Evolutionary conservation across 805 yeast species (phyloP).

Genomic region (Nakazawaea molendinolei): DNA sequence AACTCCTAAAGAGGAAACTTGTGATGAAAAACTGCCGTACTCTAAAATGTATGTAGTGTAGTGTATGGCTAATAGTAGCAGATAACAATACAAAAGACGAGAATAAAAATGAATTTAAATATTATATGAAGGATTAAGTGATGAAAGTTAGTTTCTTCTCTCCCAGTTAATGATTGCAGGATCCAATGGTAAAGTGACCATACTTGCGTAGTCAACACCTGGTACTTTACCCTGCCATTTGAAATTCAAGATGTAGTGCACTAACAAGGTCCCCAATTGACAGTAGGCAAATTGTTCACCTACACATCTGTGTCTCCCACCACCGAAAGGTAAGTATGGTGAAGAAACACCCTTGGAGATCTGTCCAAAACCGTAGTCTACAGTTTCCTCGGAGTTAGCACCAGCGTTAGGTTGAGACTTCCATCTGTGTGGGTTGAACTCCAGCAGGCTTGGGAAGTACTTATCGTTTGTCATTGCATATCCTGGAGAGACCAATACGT

Average conservation of each 20-base stretch:
- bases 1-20: too few relatives aligned
- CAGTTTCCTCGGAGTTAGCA: slow-evolving; percentile 33
- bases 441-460: slow-evolving; percentile 70
- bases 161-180: slow-evolving; percentile 74
- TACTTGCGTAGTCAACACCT: slow-evolving; percentile 70
- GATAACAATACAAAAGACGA: too few relatives aligned
- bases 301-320: slow-evolving; percentile 98
- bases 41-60: too few relatives aligned
- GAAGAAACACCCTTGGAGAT: slow-evolving; percentile 94
- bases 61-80: too few relatives aligned
- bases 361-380: slow-evolving; percentile 96
- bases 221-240: slow-evolving; percentile 73
- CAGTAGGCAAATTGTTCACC: slow-evolving; percentile 97
- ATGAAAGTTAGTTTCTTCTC: too few relatives aligned
- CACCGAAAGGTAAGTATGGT: slow-evolving; percentile 97
- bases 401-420: slow-evolving; percentile 26
- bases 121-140: too few relatives aligned
- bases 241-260: slow-evolving; percentile 67
- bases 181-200: slow-evolving; percentile 85
- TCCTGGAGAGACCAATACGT: slow-evolving; percentile 92
- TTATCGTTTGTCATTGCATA: slow-evolving; percentile 71
- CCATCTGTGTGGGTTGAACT: slow-evolving; percentile 90
- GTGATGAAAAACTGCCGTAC: too few relatives aligned
- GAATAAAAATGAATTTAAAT: too few relatives aligned
- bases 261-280: slow-evolving; percentile 81